A percentile compares a stretch with the other conserved stretches of the same genome.
Conservation (phyloP, 1,139 yeast species). For the Hyphopichia wangnamkhiaoensis region DNA sequence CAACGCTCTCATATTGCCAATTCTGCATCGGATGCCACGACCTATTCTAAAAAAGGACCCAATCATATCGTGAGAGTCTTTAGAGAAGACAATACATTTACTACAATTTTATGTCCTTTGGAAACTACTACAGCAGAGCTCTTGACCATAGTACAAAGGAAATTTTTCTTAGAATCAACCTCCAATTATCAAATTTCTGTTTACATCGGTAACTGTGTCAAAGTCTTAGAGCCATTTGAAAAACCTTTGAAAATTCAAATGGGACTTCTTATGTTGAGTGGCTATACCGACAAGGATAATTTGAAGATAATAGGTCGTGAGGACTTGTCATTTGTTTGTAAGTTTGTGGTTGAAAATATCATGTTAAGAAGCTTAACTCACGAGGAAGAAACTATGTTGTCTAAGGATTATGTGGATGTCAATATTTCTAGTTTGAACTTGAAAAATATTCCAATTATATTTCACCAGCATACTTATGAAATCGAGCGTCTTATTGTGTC, state of each 20-base stretch:
- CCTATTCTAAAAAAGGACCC: slow-evolving; percentile 27
- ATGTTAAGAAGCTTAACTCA: slow-evolving; percentile 68
- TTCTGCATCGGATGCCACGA: slow-evolving; percentile 14
- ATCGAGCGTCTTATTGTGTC: slow-evolving; percentile 83
- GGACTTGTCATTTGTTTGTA: slow-evolving; percentile 82
- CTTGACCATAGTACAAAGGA: slow-evolving; percentile 64
- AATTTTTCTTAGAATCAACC: slow-evolving; percentile 71
- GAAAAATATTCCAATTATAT: slow-evolving; percentile 80
- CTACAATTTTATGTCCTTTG: slow-evolving; percentile 73
- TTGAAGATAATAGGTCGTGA: slow-evolving; percentile 81
- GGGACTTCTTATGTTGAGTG: slow-evolving; percentile 72
- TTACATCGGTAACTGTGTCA: slow-evolving; percentile 75
- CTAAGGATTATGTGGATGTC: slow-evolving; percentile 72
- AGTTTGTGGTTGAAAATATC: slow-evolving; percentile 76
- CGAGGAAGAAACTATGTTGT: slow-evolving; percentile 63
- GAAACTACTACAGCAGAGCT: slow-evolving; percentile 80
- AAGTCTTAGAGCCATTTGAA: slow-evolving; percentile 71
- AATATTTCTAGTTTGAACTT: slow-evolving; percentile 73
- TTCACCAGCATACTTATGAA: slow-evolving; percentile 80
- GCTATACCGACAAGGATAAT: slow-evolving; percentile 76
- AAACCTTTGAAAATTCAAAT: slow-evolving; percentile 79
- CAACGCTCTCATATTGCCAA: slow-evolving; percentile 26
- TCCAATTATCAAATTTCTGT: slow-evolving; percentile 79
- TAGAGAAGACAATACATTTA: slow-evolving; percentile 78
- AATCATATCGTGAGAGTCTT: slow-evolving; percentile 67